Evolutionary conservation across 768 basidiomycete genomes (phyloP).

Genomic region (Kwoniella botswanensis): DNA sequence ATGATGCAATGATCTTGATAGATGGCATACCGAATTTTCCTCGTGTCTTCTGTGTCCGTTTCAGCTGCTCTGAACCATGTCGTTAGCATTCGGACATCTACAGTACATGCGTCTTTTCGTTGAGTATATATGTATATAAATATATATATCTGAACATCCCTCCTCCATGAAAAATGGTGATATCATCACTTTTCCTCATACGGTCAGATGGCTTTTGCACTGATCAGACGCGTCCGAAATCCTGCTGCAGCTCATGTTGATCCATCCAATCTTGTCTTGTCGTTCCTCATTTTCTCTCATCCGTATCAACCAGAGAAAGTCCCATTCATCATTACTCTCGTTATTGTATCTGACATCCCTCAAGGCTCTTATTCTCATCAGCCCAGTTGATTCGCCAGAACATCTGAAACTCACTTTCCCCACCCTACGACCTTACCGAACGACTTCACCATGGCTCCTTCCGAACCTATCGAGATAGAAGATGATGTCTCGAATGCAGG

Average conservation of each 20-base stretch:
- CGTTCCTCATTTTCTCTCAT: not conserved
- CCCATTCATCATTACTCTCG: no score
- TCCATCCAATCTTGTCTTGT: not conserved
- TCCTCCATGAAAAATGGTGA: slow-evolving; percentile 6
- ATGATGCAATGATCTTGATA: slow-evolving; percentile 18
- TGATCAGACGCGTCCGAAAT: slow-evolving; percentile 7
- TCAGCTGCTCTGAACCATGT: no score
- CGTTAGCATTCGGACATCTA: no score
- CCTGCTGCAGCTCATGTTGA: slow-evolving; percentile 14
- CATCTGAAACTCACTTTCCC: no score
- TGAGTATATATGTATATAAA: no score
- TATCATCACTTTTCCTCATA: slow-evolving; percentile 4
- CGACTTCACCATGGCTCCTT: slow-evolving; percentile 62
- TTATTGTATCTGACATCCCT: no score
- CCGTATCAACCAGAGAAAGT: not conserved
- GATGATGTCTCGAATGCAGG: slow-evolving; percentile 61
- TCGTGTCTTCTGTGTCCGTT: no score
- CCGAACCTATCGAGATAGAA: slow-evolving; percentile 70
- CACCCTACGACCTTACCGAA: not conserved
- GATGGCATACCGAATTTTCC: not conserved
- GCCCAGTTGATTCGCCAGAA: no score
- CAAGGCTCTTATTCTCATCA: no score
- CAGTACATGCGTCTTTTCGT: no score
- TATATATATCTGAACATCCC: no score
- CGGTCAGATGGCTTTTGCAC: not conserved